These are phyloP conservation scores for Claviceps cyperi DNA, from an alignment of 2,329 filamentous ascomycete genomes.

Conservation along the genomic window DNA sequence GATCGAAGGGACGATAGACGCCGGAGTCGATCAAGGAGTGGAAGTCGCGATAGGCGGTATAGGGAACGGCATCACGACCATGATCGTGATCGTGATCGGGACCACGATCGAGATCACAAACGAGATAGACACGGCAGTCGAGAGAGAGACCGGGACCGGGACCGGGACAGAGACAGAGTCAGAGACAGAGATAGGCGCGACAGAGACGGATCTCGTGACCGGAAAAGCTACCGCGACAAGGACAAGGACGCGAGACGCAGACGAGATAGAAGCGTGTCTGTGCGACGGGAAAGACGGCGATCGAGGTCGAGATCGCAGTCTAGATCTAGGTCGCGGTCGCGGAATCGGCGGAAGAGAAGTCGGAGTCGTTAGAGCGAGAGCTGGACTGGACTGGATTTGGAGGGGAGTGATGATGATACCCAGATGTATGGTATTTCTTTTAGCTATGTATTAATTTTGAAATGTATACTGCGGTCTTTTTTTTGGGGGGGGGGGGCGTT, in stretches of 20 bases:
- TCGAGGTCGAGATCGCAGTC: constrained; percentile 10
- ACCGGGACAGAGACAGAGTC: not conserved
- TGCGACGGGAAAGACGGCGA: constrained; percentile 21
- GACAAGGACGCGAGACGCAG: constrained; percentile 14
- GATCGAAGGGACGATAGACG: constrained; percentile 24
- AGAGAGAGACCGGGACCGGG: too few relatives aligned
- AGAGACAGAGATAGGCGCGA: constrained; percentile 8
- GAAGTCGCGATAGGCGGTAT: constrained; percentile 17
- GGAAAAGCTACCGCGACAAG: constrained; percentile 13
- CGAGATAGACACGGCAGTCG: too few relatives aligned
- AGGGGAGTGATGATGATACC: too few relatives aligned
- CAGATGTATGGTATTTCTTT: too few relatives aligned
- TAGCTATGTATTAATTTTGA: too few relatives aligned
- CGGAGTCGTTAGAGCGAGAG: not conserved
- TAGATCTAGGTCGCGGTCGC: constrained; percentile 12
- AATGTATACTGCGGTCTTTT: too few relatives aligned
- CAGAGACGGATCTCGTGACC: constrained; percentile 19
- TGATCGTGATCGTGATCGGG: constrained; percentile 9
- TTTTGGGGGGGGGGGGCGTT: too few relatives aligned
- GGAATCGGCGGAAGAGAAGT: not conserved
- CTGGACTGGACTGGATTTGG: not conserved
- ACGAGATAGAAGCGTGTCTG: constrained; percentile 20
- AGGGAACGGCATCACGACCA: constrained; percentile 18
- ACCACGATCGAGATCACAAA: too few relatives aligned
- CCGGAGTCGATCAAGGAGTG: constrained; percentile 21